Evolutionary conservation across 768 basidiomycete species (phyloP).

Genomic region (Russula compacta): DNA sequence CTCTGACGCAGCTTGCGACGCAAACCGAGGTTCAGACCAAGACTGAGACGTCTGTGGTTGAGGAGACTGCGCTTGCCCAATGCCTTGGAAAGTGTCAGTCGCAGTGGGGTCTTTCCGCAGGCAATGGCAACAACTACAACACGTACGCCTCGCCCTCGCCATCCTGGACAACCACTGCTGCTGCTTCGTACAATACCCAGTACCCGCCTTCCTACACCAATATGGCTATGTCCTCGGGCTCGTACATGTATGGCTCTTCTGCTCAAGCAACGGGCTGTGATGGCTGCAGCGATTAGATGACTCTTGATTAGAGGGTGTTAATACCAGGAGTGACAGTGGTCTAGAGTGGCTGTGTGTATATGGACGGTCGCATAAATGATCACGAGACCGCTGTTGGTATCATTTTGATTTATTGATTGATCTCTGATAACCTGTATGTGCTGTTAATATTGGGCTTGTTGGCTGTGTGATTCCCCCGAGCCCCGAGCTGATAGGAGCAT

Average conservation of each 20-base stretch:
- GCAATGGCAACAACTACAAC: slow-evolving; percentile 44
- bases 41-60: slow-evolving; percentile 36
- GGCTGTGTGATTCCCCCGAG: background rate
- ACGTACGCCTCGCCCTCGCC: slow-evolving; percentile 28
- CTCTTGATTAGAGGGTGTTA: background rate
- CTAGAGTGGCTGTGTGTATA: background rate
- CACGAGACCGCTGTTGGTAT: background rate
- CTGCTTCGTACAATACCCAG: slow-evolving; percentile 20
- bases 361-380: background rate
- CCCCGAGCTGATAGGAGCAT: background rate
- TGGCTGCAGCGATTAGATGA: slow-evolving; percentile 2
- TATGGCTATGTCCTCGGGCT: background rate
- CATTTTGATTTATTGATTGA: slow-evolving; percentile 3
- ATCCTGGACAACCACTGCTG: slow-evolving; percentile 21
- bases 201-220: slow-evolving; percentile 1
- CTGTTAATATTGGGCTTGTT: background rate
- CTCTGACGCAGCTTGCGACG: slow-evolving; percentile 32
- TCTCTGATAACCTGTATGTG: background rate
- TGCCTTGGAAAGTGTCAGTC: slow-evolving; percentile 57
- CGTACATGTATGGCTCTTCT: background rate
- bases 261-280: background rate
- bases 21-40: slow-evolving; percentile 35
- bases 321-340: background rate
- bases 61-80: slow-evolving; percentile 42
- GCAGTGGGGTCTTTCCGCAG: slow-evolving; percentile 40